Evolutionary conservation across 2,329 filamentous ascomycete species (phyloP).

Genomic region (Alternaria novae-zelandiae): DNA sequence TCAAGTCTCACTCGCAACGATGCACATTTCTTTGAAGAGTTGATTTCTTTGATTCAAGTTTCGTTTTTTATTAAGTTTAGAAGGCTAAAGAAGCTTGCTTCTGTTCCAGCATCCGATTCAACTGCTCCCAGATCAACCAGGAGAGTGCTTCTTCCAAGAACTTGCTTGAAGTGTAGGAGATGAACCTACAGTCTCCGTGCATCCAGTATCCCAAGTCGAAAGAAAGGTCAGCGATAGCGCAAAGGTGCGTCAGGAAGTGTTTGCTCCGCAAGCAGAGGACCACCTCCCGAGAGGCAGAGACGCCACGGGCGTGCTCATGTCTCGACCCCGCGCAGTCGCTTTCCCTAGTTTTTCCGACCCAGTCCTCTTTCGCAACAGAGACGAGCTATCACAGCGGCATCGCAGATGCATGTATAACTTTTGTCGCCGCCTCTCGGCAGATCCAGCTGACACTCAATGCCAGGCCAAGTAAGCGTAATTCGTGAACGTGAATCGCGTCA

Average conservation of each 20-base stretch:
- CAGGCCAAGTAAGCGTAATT: conserved; percentile 39
- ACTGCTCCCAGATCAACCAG: conserved; percentile 39
- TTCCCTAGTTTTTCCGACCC: conserved; percentile 7
- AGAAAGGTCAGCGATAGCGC: conserved; percentile 40
- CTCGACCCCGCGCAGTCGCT: conserved; percentile 29
- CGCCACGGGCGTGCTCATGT: conserved; percentile 42
- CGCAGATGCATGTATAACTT: conserved; percentile 48
- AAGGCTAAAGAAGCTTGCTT: conserved; percentile 51
- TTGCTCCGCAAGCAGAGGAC: conserved; percentile 50
- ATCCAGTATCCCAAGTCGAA: conserved; percentile 18
- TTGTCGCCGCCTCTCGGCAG: conserved; percentile 47
- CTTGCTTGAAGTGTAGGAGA: conserved; percentile 61
- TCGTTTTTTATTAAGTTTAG: conserved; percentile 49
- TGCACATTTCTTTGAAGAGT: background rate
- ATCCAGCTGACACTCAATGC: conserved; percentile 50
- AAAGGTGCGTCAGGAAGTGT: conserved; percentile 38
- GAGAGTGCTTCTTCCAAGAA: conserved; percentile 47
- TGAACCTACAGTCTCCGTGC: conserved; percentile 56
- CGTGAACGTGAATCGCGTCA: conserved; percentile 39
- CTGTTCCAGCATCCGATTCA: conserved; percentile 60
- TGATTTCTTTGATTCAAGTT: conserved; percentile 15
- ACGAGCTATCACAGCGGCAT: conserved; percentile 47
- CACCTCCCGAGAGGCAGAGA: conserved; percentile 34
- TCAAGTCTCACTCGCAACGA: background rate
- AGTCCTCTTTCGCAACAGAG: conserved; percentile 30